Evolutionary conservation across 371 early-diverging fungal species (phyloP).

Genomic region (Mortierella sp.): DNA sequence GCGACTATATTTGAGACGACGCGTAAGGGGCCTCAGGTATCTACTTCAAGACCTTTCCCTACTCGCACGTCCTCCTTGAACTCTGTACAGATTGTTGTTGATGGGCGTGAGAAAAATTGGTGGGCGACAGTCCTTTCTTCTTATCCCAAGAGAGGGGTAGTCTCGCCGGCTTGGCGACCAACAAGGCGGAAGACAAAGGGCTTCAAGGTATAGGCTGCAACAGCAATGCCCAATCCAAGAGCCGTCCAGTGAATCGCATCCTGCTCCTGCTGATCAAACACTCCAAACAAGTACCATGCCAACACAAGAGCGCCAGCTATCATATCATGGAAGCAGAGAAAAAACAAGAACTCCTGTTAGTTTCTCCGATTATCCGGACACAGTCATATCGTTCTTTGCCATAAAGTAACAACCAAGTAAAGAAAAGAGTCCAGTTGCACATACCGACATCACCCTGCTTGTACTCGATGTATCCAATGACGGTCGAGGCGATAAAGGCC

Average conservation of each 20-base stretch:
- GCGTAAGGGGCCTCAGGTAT: background rate
- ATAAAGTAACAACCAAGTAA: background rate
- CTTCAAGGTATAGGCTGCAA: slow-evolving; percentile 68
- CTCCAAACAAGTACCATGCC: slow-evolving; percentile 58
- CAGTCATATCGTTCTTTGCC: background rate
- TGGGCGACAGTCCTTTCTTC: background rate
- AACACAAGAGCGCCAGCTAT: slow-evolving; percentile 59
- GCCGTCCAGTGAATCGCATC: slow-evolving; percentile 64
- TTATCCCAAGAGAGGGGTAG: slow-evolving; percentile 65
- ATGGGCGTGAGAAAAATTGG: background rate
- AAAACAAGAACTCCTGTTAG: background rate
- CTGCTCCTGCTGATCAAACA: slow-evolving; percentile 49
- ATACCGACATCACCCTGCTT: slow-evolving; percentile 75
- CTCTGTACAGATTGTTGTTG: background rate
- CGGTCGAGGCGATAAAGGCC: slow-evolving; percentile 70
- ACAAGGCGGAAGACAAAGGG: slow-evolving; percentile 64
- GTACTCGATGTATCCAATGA: slow-evolving; percentile 77
- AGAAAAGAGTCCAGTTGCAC: slow-evolving; percentile 33
- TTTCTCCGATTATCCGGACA: background rate
- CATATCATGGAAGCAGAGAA: background rate
- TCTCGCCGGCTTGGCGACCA: slow-evolving; percentile 60
- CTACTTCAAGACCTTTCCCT: background rate
- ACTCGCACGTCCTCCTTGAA: background rate
- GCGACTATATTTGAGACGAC: background rate
- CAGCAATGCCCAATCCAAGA: slow-evolving; percentile 66